phyloP scores from a whole-genome alignment of 495 filamentous ascomycete genomes.

The Annulohypoxylon nitens region DNA sequence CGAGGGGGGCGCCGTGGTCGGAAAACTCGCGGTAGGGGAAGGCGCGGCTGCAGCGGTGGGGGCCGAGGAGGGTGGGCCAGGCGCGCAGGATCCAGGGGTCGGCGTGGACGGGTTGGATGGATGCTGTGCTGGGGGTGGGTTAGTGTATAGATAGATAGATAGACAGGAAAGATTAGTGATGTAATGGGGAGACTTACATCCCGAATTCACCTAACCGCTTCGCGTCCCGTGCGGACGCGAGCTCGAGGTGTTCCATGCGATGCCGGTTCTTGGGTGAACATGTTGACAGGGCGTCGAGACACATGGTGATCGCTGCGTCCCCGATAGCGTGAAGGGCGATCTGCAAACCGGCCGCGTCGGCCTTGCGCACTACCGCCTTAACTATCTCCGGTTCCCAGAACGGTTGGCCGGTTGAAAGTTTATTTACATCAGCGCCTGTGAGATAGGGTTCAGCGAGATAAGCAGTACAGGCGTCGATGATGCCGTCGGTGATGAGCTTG shows the following conservation, averaged over 20 bases:
- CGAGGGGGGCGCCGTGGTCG: conserved; percentile 64
- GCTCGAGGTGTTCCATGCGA: conserved; percentile 74
- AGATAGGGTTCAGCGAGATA: conserved; percentile 70
- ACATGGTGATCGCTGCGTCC: conserved; percentile 67
- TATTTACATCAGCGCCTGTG: conserved; percentile 49
- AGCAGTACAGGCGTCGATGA: conserved; percentile 76
- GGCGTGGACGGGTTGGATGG: conserved; percentile 72
- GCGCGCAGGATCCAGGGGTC: conserved; percentile 73
- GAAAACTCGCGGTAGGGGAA: conserved; percentile 75
- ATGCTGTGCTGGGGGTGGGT: conserved; percentile 60
- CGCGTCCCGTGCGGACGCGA: conserved; percentile 66
- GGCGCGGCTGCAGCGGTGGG: conserved; percentile 65
- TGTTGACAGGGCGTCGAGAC: conserved; percentile 65
- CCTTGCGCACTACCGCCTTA: conserved; percentile 66
- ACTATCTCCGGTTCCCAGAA: conserved; percentile 68
- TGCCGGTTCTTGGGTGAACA: conserved; percentile 63
- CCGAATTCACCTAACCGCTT: conserved; percentile 64
- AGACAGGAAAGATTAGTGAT: neutral
- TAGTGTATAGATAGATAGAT: neutral
- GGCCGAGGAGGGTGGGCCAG: conserved; percentile 70
- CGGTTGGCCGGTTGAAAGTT: conserved; percentile 60
- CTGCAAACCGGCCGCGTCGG: conserved; percentile 68
- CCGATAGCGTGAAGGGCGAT: conserved; percentile 77
- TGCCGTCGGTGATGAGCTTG: conserved; percentile 76
- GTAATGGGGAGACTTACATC: conserved; percentile 50